phyloP scores from a whole-genome alignment of 805 yeast species.

The Metschnikowia borealis region DNA sequence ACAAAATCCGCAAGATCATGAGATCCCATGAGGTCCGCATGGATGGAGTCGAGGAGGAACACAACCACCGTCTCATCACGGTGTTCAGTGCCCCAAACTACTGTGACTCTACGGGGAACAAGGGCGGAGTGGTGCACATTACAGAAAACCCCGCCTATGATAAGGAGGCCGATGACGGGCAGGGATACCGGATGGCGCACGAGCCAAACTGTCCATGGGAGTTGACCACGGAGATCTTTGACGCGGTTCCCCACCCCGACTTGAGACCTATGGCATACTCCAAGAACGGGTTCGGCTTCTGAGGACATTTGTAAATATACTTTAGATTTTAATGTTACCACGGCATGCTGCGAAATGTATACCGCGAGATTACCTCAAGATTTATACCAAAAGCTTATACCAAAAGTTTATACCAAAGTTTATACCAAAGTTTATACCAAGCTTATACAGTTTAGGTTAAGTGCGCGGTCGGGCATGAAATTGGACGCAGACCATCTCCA shows the following conservation, averaged over 20 bases:
- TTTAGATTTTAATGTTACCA: not conserved
- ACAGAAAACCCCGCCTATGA: constrained; percentile 43
- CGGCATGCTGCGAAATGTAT: not conserved
- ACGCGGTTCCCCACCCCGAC: constrained; percentile 86
- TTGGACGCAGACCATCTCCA: not conserved
- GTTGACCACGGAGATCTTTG: constrained; percentile 57
- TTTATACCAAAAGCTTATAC: too few species aligned
- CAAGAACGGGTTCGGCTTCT: constrained; percentile 42
- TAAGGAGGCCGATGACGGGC: constrained; percentile 42
- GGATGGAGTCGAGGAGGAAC: constrained; percentile 87
- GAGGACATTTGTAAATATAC: constrained; percentile 5
- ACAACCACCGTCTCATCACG: constrained; percentile 79
- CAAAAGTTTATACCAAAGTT: too few species aligned
- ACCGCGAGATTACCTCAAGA: too few species aligned
- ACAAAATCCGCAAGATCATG: constrained; percentile 72
- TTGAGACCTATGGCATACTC: constrained; percentile 91
- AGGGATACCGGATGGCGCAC: constrained; percentile 34
- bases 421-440: too few species aligned
- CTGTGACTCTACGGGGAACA: constrained; percentile 87
- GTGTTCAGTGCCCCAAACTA: constrained; percentile 98
- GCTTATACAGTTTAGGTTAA: too few species aligned
- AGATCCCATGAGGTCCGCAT: constrained; percentile 95
- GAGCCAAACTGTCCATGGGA: constrained; percentile 42
- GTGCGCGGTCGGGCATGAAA: not conserved
- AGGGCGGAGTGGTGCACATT: constrained; percentile 85